Evolutionary conservation across 768 basidiomycete species (phyloP).

Genomic region (Phaeolepiota aurea): DNA sequence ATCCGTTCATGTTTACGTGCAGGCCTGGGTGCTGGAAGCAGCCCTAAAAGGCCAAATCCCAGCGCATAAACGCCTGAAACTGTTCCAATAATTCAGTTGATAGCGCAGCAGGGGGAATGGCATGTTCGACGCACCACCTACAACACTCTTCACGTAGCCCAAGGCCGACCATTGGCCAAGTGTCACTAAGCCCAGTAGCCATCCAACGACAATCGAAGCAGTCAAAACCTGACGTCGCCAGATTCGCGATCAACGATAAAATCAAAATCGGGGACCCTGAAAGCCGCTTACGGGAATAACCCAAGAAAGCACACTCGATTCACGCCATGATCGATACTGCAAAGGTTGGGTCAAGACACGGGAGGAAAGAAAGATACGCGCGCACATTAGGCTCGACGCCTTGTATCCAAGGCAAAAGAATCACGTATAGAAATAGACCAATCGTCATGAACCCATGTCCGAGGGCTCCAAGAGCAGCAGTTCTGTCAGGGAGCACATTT

Average conservation of each 20-base stretch:
- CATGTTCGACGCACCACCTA: conserved; percentile 48
- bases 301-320: conserved; percentile 58
- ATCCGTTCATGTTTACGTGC: not conserved
- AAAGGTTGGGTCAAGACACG: no score
- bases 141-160: conserved; percentile 53
- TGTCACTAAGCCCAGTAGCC: conserved; percentile 51
- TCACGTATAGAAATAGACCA: conserved; percentile 62
- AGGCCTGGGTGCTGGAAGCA: conserved; percentile 55
- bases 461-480: conserved; percentile 44
- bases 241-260: conserved; percentile 2
- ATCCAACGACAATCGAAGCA: conserved; percentile 59
- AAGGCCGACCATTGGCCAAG: conserved; percentile 61
- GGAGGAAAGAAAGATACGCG: no score
- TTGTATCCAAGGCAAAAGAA: conserved; percentile 57
- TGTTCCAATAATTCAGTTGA: conserved; percentile 23
- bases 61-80: conserved; percentile 66
- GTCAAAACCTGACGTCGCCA: conserved; percentile 54
- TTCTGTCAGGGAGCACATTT: conserved; percentile 25
- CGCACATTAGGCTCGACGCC: conserved; percentile 66
- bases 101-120: no score
- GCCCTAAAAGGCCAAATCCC: conserved; percentile 65
- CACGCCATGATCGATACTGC: conserved; percentile 69
- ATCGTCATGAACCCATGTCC: conserved; percentile 54
- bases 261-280: not conserved
- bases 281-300: conserved; percentile 48